phyloP scores from a whole-genome alignment of 2,329 filamentous ascomycete genomes.

The Diaporthe caulivora region DNA sequence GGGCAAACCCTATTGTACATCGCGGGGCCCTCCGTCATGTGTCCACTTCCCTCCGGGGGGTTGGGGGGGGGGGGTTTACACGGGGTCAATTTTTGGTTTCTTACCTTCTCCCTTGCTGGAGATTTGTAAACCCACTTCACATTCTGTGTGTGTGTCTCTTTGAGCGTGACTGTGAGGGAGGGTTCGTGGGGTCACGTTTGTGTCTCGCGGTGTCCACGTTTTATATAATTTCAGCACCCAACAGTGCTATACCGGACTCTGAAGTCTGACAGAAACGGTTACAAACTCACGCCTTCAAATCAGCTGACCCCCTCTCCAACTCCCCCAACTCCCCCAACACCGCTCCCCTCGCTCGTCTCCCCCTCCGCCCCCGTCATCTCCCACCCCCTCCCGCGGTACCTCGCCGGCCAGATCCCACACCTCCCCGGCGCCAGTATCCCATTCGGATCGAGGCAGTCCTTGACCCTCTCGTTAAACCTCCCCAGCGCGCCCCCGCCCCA shows the following conservation, averaged over 20 bases:
- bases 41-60: neutral
- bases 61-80: neutral
- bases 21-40: constrained; percentile 20
- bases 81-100: constrained; percentile 16
- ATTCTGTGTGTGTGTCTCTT: neutral
- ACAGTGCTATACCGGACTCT: neutral
- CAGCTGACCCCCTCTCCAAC: neutral
- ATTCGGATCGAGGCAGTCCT: constrained; percentile 56
- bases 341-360: constrained; percentile 48
- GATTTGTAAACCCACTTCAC: neutral
- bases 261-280: too few relatives aligned
- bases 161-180: neutral
- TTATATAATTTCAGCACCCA: neutral
- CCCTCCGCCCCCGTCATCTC: constrained; percentile 51
- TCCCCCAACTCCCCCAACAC: constrained; percentile 42
- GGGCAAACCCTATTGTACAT: constrained; percentile 14
- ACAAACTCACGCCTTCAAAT: neutral
- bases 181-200: neutral
- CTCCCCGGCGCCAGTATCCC: constrained; percentile 61
- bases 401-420: constrained; percentile 58
- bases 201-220: neutral
- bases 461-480: constrained; percentile 53
- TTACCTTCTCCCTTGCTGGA: neutral
- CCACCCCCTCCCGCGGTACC: constrained; percentile 49
- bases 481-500: constrained; percentile 52